Percentiles rank a stretch among this genome's conserved stretches.
These are phyloP conservation scores for Haplosporangium gracile DNA, from an alignment of 192 early-diverging fungal genomes.

Conservation along the genomic window DNA sequence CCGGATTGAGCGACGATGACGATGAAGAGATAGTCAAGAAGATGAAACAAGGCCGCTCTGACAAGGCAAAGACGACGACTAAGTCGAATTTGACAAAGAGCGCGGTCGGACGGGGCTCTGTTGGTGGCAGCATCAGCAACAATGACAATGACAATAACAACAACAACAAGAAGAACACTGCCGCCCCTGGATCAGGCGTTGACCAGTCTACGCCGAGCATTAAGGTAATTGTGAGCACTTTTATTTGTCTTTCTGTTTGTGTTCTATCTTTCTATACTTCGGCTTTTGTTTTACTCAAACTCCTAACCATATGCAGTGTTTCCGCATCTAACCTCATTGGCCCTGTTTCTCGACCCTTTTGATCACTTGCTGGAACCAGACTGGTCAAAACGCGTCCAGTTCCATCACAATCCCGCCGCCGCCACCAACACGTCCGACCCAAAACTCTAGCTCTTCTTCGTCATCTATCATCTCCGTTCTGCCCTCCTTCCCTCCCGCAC, in stretches of 20 bases:
- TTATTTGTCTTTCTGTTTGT: background rate
- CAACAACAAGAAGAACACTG: background rate
- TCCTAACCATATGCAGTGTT: background rate
- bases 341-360: background rate
- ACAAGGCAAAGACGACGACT: background rate
- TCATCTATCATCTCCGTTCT: background rate
- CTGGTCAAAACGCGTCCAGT: background rate
- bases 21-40: background rate
- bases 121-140: background rate
- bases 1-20: constrained; percentile 4
- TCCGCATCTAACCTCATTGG: constrained; percentile 3
- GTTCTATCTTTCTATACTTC: background rate
- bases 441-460: background rate
- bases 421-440: background rate
- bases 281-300: background rate
- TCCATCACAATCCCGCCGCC: background rate
- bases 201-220: constrained; percentile 1
- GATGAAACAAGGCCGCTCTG: too few species aligned
- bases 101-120: constrained; percentile 4
- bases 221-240: constrained; percentile 7
- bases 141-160: background rate
- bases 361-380: background rate
- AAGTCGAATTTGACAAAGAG: background rate
- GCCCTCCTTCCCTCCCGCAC: background rate
- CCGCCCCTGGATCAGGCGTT: background rate